Conservation (phyloP, 441 rosid species). For the Erodium trifolium region DNA sequence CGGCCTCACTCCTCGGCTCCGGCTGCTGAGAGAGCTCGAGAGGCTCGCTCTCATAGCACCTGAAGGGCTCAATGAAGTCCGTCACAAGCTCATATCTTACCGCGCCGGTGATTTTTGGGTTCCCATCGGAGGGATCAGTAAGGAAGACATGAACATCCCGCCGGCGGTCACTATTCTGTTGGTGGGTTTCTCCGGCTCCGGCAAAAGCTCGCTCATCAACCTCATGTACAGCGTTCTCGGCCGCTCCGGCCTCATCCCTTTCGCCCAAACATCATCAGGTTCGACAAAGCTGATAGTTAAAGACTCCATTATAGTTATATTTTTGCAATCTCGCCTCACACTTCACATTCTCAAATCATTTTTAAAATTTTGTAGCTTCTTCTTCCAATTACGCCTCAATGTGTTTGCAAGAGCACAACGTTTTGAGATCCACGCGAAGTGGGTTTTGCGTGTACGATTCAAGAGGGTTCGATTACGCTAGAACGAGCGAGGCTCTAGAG, state of each 20-base stretch:
- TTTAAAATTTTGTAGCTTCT: conserved; percentile 21
- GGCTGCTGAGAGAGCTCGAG: conserved; percentile 40
- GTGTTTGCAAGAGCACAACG: conserved; percentile 53
- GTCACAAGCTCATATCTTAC: conserved; percentile 39
- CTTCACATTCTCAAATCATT: too few species aligned
- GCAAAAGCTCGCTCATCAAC: conserved; percentile 52
- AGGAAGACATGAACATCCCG: conserved; percentile 47
- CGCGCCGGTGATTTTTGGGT: conserved; percentile 54
- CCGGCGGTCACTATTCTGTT: conserved; percentile 40
- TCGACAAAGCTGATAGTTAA: background rate
- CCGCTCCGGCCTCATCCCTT: conserved; percentile 41
- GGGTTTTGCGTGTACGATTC: conserved; percentile 52
- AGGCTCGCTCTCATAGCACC: conserved; percentile 42
- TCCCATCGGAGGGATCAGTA: conserved; percentile 44
- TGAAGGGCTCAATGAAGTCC: conserved; percentile 44
- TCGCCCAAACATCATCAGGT: conserved; percentile 40
- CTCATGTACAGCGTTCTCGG: conserved; percentile 54
- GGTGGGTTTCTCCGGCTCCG: conserved; percentile 47
- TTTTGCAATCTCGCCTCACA: too few species aligned
- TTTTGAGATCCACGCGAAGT: conserved; percentile 37
- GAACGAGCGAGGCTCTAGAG: conserved; percentile 27
- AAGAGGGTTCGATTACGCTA: conserved; percentile 32
- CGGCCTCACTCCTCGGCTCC: conserved; percentile 35
- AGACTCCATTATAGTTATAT: too few species aligned
- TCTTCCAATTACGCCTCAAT: conserved; percentile 26